Evolutionary conservation across 495 filamentous ascomycete genomes (phyloP), one percentile per base, ranked within the genome.

Genomic region (Aspergillus bertholletiae): DNA sequence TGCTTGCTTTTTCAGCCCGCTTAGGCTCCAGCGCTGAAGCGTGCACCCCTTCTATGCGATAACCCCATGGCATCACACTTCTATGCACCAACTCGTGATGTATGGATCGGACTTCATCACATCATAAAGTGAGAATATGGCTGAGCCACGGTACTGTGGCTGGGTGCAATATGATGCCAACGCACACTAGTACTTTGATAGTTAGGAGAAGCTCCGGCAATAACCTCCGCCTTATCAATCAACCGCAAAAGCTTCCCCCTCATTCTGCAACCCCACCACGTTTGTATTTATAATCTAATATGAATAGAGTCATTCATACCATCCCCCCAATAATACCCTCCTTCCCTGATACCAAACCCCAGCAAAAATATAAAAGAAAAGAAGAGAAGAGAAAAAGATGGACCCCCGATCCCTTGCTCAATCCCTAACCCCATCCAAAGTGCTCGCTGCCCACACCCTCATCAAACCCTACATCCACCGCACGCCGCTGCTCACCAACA

Each of bases 401-500:
- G 12, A 6, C 56, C 7, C 62, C 22, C 67, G 75, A 8, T 66
- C 75, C 12, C 76, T 72, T 15, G 71, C 70, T 8, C 81, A 77
- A 34, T 82, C 82, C 2, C 81, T 96, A 15, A 89, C 83, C 20
- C 85, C 88, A 12, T 65, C 75, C 45, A 87, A 87, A 23, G 82
- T 96, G 32, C 59, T 81, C 34, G 73, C 74, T 46, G 93, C 94
- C 3, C 84, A 90, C 74, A 59, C 71, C 37, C 80, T 89, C 37
- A 92, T 97, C 60, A 75, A 83, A 57, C 76, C 80, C 0, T 80
- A 89, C 71, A 84, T 97, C 70, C 90, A 96, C 75, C 77, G 72
- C 51, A 97, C 93, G 12, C 90, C 92, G 6, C 82, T 96, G 13
- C 74, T 92, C 23, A 96, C 92, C 47, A 88, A 81, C 64, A 66